Percentiles rank a stretch among this genome's conserved stretches.
Evolutionary conservation across 768 basidiomycete genomes (phyloP).

Genomic region (Pleurotus citrinopileatus): DNA sequence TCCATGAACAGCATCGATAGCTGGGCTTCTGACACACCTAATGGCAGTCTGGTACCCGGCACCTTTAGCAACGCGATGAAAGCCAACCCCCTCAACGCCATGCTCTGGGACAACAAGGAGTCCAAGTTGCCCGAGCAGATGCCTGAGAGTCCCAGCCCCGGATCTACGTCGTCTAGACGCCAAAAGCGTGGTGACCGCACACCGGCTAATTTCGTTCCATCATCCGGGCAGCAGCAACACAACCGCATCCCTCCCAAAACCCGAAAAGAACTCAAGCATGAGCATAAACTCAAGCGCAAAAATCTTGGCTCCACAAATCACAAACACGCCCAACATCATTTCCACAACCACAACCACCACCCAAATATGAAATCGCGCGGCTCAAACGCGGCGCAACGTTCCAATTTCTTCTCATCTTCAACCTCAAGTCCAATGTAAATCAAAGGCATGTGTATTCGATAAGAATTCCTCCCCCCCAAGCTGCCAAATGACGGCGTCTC

Average conservation of each 20-base stretch:
- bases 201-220: conserved; percentile 33
- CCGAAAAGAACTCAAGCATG: conserved; percentile 62
- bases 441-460: background rate
- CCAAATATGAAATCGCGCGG: conserved; percentile 64
- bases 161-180: conserved; percentile 41
- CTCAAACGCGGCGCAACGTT: conserved; percentile 51
- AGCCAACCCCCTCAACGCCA: conserved; percentile 51
- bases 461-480: background rate
- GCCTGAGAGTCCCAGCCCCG: conserved; percentile 44
- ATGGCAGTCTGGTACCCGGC: conserved; percentile 27
- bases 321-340: conserved; percentile 43
- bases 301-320: conserved; percentile 43
- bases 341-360: conserved; percentile 56
- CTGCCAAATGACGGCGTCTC: background rate
- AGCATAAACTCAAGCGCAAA: conserved; percentile 68
- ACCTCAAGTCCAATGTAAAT: conserved; percentile 15
- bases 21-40: conserved; percentile 33
- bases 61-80: conserved; percentile 35
- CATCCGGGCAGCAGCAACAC: conserved; percentile 20
- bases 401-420: conserved; percentile 29
- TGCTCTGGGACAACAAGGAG: conserved; percentile 48
- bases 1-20: conserved; percentile 20
- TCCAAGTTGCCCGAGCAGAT: conserved; percentile 20
- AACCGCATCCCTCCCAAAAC: conserved; percentile 43
- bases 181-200: conserved; percentile 44